Evolutionary conservation across 2,329 filamentous ascomycete genomes (phyloP), one percentile per base, ranked within the genome.

Genomic region (Ophiostoma montium): DNA sequence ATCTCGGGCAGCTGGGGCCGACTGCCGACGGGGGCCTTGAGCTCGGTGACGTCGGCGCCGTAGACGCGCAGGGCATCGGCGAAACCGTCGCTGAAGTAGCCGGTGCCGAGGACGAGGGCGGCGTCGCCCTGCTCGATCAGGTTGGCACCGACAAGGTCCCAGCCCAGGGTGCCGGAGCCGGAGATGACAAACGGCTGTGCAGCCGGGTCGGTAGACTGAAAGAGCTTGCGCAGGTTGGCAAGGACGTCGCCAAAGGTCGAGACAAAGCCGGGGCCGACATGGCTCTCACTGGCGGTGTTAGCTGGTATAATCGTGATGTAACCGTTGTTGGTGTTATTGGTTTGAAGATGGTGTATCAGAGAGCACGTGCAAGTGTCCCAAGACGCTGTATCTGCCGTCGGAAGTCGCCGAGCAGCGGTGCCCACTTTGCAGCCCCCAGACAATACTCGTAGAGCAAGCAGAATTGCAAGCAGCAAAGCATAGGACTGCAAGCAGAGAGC

Each of bases 51-150:
- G 58, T 87, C 85, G 58, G 83, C 87, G 54, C 92, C 90, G 63
- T 98, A 98, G 35, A 86, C 86, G 62, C 83, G 76, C 62, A 98
- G 78, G 69, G 89, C 95, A 67, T 94, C 83, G 57, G 86, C 86
- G 62, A 98, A 95, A 51, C 83, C 88, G 65, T 96, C 89, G 57
- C 85, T 89, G 62, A 98, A 98, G 76, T 98, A 98, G 56, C 92
- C 92, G 38, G 87, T 94, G 71, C 94, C 89, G 16, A 98, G 78
- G 49, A 98, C 89, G 36, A 98, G 76, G 21, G 85, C 92, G 52
- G 95, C 78, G 62, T 98, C 92, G 52, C 86, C 89, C 46, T 81
- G 76, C 70, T 98, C 90, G 53, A 86, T 75, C 54, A 98, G 70
- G 70, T 96, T 98, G 58, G 88, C 83, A n/a, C 88, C 84, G 42